phyloP scores from a whole-genome alignment of 306 rosid genomes.

The Urtica urens region DNA sequence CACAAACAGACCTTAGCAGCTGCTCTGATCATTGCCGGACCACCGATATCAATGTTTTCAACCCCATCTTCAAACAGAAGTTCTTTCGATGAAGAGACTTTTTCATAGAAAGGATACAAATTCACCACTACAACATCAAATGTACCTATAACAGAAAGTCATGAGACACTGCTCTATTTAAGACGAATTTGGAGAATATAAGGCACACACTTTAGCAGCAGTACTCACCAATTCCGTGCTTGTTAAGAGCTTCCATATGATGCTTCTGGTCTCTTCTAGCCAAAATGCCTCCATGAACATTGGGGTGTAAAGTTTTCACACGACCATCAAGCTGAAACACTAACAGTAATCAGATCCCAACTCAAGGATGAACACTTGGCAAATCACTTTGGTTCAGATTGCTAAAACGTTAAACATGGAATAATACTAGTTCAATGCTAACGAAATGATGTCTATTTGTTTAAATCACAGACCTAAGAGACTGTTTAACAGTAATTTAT shows the following conservation, averaged over 20 bases:
- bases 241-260: conserved; percentile 67
- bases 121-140: conserved; percentile 93
- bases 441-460: no score
- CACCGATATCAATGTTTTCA: conserved; percentile 96
- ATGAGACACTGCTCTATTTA: no score
- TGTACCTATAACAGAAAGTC: conserved; percentile 38
- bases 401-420: no score
- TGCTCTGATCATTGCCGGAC: conserved; percentile 93
- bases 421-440: no score
- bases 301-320: conserved; percentile 90
- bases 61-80: conserved; percentile 82
- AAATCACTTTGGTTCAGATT: no score
- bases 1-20: conserved; percentile 74
- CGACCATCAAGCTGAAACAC: conserved; percentile 79
- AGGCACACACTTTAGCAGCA: not conserved
- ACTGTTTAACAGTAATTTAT: no score
- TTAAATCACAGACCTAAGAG: no score
- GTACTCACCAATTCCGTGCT: conserved; percentile 76
- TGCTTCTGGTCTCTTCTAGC: conserved; percentile 87
- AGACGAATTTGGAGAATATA: not conserved
- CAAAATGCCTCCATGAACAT: conserved; percentile 84
- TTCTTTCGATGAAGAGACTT: conserved; percentile 61
- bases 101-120: conserved; percentile 79
- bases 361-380: no score
- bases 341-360: no score